Conservation (phyloP, 2,329 filamentous ascomycete genomes). For the Fusarium pilosicola region DNA sequence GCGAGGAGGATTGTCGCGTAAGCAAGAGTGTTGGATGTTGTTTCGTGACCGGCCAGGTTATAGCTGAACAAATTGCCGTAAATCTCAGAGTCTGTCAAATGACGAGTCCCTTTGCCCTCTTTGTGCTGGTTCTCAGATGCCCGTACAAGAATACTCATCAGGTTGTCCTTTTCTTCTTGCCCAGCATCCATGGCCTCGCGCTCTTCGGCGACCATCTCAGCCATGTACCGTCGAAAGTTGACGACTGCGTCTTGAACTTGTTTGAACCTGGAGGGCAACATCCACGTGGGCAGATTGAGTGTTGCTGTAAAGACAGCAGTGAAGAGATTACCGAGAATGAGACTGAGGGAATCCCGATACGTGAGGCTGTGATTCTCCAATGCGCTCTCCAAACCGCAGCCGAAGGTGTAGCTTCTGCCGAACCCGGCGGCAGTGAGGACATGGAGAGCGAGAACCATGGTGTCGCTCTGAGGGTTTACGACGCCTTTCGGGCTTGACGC, state of each 20-base stretch:
- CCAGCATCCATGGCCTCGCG: conserved; percentile 20
- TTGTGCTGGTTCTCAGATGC: conserved; percentile 27
- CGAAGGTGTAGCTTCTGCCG: conserved; percentile 32
- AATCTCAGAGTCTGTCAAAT: conserved; percentile 55
- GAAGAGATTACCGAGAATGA: conserved; percentile 30
- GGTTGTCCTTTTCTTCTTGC: conserved; percentile 14
- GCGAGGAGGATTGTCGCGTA: conserved; percentile 57
- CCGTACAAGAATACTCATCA: conserved; percentile 36
- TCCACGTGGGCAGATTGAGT: conserved; percentile 20
- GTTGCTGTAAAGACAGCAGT: conserved; percentile 30
- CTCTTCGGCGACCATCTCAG: conserved; percentile 31
- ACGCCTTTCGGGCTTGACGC: conserved; percentile 15
- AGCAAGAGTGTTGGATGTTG: conserved; percentile 57
- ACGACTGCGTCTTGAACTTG: conserved; percentile 27
- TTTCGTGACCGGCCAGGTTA: conserved; percentile 63
- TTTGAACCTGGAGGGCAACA: conserved; percentile 28
- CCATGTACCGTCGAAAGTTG: conserved; percentile 37
- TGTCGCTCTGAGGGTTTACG: conserved; percentile 29
- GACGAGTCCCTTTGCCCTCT: conserved; percentile 15
- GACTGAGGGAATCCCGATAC: conserved; percentile 25
- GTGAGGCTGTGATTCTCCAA: conserved; percentile 27
- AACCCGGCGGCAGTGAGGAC: conserved; percentile 37
- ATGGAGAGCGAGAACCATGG: conserved; percentile 33
- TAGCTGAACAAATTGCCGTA: conserved; percentile 61
- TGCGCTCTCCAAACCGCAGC: conserved; percentile 12